Evolutionary conservation across 2,329 filamentous ascomycete species (phyloP), one percentile per base, ranked within the genome.

Genomic region (Phaeosphaeriaceae sp.): DNA sequence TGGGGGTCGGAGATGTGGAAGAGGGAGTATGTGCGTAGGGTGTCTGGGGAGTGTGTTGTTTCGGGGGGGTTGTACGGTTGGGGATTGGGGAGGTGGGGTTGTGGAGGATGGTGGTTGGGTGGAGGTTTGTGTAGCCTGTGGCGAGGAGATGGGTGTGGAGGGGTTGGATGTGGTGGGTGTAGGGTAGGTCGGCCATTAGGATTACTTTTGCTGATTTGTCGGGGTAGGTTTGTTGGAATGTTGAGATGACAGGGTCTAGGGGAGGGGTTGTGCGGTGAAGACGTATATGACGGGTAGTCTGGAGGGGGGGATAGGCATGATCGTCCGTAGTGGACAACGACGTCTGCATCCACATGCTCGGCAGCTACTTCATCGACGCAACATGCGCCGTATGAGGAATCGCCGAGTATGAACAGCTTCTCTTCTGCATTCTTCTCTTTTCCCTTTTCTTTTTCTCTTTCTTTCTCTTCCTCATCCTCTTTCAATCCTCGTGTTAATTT

Each of bases 281-380:
- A 97, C 86, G 70, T 97, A 92, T 41, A 97, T 85, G 17, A 96
- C 92, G 0, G 93, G 92, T 43, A 97, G 76, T 46, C 92, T 9
- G 89, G 89, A 0, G 93, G 96, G 0, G 93, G 93, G 6, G 92
- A 97, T 18, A 99, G 80, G 68, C 94, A 99, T 0, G 93, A 88
- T 43, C 94, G 83, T 3, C 94, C 94, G 64, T 97, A 99, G 71
- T 99, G 94, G 12, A 99, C 87, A 1, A 97, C 89, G 0, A 92
- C 90, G 54, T 97, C 88, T 6, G 94, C 92, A 64, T 91, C 83
- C 13, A 91, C 88, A 71, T 99, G 94, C 72, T 99, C 92, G 2
- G 94, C 94, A 0, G 94, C 94, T 33, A 97, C 87, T 76, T 99
- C 94, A 67, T 99, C 94, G 15, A 97, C 92, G 67, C 94, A 99